These are phyloP conservation scores for Chaetomium cochliodes DNA, from an alignment of 495 filamentous ascomycete species.

Conservation along the genomic window DNA sequence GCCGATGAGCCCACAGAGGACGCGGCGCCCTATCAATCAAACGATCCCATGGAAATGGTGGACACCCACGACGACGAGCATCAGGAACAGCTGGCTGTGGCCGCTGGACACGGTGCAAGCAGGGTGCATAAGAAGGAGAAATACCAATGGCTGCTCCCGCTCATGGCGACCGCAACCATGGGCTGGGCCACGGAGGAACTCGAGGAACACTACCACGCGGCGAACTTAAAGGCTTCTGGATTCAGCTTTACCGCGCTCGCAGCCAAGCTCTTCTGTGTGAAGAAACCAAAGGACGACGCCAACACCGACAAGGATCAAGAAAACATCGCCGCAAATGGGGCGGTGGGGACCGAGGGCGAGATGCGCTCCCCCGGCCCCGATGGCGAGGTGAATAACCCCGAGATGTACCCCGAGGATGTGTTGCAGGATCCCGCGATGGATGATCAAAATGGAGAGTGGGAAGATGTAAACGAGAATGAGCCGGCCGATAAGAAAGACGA, in stretches of 20 bases:
- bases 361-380: background rate
- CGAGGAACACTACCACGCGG: slow-evolving; percentile 15
- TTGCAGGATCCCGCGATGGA: background rate
- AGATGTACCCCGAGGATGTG: background rate
- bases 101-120: background rate
- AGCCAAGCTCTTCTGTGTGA: slow-evolving; percentile 14
- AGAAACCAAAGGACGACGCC: slow-evolving; percentile 5
- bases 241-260: slow-evolving; percentile 8
- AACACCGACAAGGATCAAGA: no score
- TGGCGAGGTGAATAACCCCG: background rate
- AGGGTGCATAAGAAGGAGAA: slow-evolving; percentile 12
- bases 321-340: background rate
- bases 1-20: background rate
- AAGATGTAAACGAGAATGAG: slow-evolving; percentile 4
- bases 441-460: slow-evolving; percentile 2
- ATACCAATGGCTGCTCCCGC: slow-evolving; percentile 21
- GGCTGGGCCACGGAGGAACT: slow-evolving; percentile 17
- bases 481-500: background rate
- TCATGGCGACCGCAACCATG: slow-evolving; percentile 19
- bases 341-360: background rate
- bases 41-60: slow-evolving; percentile 21
- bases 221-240: slow-evolving; percentile 2
- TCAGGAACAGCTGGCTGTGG: no score
- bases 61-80: background rate
- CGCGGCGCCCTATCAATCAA: slow-evolving; percentile 9